Evolutionary conservation across 169 alveolate species (phyloP).

Genomic region (Amoebophrya sp.): DNA sequence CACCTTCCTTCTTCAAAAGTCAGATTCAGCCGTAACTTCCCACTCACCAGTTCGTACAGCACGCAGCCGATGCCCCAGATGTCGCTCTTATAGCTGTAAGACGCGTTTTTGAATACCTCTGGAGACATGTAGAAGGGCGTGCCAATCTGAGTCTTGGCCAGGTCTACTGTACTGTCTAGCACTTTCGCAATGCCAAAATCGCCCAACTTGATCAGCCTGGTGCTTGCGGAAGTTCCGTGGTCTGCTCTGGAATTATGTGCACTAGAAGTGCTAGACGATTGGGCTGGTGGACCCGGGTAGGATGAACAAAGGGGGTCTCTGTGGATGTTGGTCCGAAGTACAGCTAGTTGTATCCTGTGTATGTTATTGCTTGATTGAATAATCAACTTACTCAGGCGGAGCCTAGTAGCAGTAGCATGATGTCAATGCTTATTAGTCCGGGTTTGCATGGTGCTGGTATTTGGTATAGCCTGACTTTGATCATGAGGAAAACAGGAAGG

Average conservation of each 20-base stretch:
- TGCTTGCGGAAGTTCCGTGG: background rate
- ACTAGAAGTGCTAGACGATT: no score
- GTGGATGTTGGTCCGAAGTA: no score
- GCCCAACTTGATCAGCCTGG: conserved; percentile 64
- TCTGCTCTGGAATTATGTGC: no score
- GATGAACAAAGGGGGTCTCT: background rate
- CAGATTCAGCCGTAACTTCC: no score
- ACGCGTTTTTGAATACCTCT: conserved; percentile 68
- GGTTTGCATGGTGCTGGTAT: background rate
- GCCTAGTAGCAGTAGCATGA: no score
- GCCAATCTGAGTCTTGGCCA: conserved; percentile 75
- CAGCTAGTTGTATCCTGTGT: no score
- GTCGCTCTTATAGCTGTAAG: conserved; percentile 74
- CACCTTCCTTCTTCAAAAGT: no score
- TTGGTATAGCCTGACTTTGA: no score
- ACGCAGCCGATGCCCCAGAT: conserved; percentile 74
- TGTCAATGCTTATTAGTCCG: no score
- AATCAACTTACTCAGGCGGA: no score
- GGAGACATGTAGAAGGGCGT: conserved; percentile 95
- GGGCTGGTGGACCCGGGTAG: background rate
- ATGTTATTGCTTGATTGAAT: no score
- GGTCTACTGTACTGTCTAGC: conserved; percentile 60
- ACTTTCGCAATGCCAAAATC: conserved; percentile 83
- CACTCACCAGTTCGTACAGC: conserved; percentile 66
- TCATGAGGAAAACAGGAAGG: no score